phyloP scores from a whole-genome alignment of 2,329 filamentous ascomycete genomes.

The Aureobasidium sp. region DNA sequence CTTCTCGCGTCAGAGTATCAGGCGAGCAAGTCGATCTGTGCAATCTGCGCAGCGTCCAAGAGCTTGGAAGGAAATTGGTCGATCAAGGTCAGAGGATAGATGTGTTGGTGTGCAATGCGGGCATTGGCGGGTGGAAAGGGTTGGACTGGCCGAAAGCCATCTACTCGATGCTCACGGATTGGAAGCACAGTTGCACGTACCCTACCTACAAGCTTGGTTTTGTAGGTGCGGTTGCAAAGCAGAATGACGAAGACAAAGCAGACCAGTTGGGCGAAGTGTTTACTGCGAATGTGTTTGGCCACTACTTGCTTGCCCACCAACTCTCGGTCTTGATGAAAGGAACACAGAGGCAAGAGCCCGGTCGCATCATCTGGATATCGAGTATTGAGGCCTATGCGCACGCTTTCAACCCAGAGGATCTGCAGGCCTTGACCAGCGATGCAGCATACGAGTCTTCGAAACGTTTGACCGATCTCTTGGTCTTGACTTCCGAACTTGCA shows the following conservation, averaged over 20 bases:
- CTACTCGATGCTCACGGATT: constrained; percentile 52
- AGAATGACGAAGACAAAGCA: constrained; percentile 31
- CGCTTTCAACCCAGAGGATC: constrained; percentile 58
- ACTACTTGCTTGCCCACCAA: constrained; percentile 81
- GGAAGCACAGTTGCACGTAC: constrained; percentile 64
- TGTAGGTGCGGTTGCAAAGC: constrained; percentile 46
- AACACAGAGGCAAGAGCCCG: constrained; percentile 36
- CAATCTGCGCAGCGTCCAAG: constrained; percentile 49
- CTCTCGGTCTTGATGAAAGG: constrained; percentile 64
- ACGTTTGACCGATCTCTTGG: constrained; percentile 75
- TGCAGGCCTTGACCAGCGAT: constrained; percentile 61
- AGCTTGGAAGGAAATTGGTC: constrained; percentile 45
- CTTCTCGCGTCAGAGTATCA: constrained; percentile 44
- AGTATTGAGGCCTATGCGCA: constrained; percentile 64
- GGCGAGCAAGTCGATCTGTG: constrained; percentile 54
- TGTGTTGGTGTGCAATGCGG: constrained; percentile 76
- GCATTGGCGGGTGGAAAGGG: constrained; percentile 79
- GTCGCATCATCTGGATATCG: constrained; percentile 78
- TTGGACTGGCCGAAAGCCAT: constrained; percentile 60
- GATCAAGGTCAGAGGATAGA: constrained; percentile 65
- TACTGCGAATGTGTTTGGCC: constrained; percentile 87
- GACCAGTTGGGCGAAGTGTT: constrained; percentile 68
- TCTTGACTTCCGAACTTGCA: constrained; percentile 65
- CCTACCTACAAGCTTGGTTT: constrained; percentile 67
- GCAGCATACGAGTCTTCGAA: constrained; percentile 81